phyloP scores from a whole-genome alignment of 1,284 basidiomycete genomes.

The Microbotryum scabiosae region DNA sequence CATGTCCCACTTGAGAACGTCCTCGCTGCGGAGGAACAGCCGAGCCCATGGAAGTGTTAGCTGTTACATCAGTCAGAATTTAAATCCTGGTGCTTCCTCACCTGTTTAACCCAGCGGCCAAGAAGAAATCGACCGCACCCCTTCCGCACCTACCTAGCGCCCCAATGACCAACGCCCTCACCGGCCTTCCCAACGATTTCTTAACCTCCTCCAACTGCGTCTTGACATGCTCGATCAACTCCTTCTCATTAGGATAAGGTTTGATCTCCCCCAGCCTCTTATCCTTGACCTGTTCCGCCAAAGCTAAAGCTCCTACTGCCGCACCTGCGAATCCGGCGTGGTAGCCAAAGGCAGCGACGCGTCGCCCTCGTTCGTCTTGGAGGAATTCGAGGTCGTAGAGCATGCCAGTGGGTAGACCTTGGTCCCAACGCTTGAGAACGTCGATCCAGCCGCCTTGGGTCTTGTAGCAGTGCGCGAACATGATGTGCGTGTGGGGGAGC shows the following conservation, averaged over 20 bases:
- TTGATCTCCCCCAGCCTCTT: conserved; percentile 57
- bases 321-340: conserved; percentile 98
- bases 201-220: conserved; percentile 48
- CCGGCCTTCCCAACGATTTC: conserved; percentile 53
- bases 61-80: no score
- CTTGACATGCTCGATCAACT: conserved; percentile 64
- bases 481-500: conserved; percentile 88
- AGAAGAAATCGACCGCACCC: conserved; percentile 91
- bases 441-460: conserved; percentile 86
- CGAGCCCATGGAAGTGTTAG: no score
- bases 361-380: conserved; percentile 69
- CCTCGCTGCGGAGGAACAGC: conserved; percentile 51
- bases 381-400: conserved; percentile 98
- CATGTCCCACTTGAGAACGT: conserved; percentile 98
- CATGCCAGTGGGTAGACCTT: conserved; percentile 61
- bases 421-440: conserved; percentile 78
- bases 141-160: conserved; percentile 91
- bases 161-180: conserved; percentile 89
- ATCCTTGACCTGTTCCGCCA: conserved; percentile 60
- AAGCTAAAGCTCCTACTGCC: conserved; percentile 79
- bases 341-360: conserved; percentile 98
- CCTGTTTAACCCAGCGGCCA: conserved; percentile 88
- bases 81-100: conserved; percentile 38
- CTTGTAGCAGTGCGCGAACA: conserved; percentile 99
- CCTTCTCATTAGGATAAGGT: conserved; percentile 71